A percentile compares a stretch with the other conserved stretches of the same genome.
These are phyloP conservation scores for Heritiera fomes DNA, from an alignment of 345 rosid species.

Conservation along the genomic window DNA sequence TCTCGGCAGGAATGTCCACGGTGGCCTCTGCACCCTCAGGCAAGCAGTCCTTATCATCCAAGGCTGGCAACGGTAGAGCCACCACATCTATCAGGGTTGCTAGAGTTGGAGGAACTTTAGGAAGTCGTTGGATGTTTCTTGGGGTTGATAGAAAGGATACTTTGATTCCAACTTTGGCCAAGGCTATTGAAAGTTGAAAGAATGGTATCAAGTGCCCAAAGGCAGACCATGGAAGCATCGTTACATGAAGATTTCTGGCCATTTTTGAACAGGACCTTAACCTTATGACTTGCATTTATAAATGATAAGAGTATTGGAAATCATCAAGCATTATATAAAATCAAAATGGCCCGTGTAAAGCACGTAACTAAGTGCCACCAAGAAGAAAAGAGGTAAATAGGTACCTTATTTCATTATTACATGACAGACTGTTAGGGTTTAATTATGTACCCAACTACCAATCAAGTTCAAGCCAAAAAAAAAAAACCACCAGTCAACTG, in stretches of 20 bases:
- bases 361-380: too few relatives aligned
- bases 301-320: not conserved
- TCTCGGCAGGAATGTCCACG: not conserved
- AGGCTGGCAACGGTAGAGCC: constrained; percentile 24
- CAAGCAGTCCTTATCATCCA: not conserved
- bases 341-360: too few relatives aligned
- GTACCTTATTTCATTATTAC: too few relatives aligned
- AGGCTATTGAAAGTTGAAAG: constrained; percentile 27
- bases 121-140: constrained; percentile 32
- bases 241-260: not conserved
- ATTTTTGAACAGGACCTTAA: not conserved
- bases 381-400: too few relatives aligned
- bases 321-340: not conserved
- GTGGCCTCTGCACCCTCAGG: constrained; percentile 31
- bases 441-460: too few relatives aligned
- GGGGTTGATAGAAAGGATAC: constrained; percentile 32
- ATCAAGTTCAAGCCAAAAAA: too few relatives aligned
- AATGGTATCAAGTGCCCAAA: constrained; percentile 31
- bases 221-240: constrained; percentile 28
- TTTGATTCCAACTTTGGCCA: constrained; percentile 25
- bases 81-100: constrained; percentile 6
- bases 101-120: constrained; percentile 27
- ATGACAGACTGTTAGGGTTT: too few relatives aligned
- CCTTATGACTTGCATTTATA: not conserved
- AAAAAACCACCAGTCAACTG: too few relatives aligned